Conservation (phyloP, 2,329 filamentous ascomycete species). For the Ceratocystis papillata region DNA sequence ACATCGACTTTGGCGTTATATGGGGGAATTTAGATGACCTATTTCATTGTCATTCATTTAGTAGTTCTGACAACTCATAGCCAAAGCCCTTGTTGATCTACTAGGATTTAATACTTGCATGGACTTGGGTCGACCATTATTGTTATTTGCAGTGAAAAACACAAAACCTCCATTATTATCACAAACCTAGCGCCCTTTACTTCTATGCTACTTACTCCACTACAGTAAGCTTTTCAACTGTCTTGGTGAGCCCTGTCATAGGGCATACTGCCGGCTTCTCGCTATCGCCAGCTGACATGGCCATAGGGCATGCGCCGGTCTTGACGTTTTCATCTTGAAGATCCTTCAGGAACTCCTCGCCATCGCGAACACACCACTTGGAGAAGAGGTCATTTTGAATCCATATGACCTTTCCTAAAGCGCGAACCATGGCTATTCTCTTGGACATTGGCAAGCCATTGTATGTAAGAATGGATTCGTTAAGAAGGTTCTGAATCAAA, state of each 20-base stretch:
- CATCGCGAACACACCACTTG: constrained; percentile 66
- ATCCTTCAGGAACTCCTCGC: constrained; percentile 43
- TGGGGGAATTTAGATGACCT: too few relatives aligned
- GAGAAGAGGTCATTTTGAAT: constrained; percentile 80
- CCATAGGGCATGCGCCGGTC: constrained; percentile 2
- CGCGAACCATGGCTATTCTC: constrained; percentile 65
- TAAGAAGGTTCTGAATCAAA: constrained; percentile 67
- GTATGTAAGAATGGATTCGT: constrained; percentile 63
- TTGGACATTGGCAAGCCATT: constrained; percentile 53
- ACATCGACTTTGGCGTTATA: too few relatives aligned
- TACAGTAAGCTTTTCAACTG: constrained; percentile 11
- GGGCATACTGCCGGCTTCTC: constrained; percentile 14
- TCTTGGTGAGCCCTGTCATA: constrained; percentile 8
- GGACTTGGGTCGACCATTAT: not conserved
- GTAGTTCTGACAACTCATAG: not conserved
- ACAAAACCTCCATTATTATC: constrained; percentile 3
- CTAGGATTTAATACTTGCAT: not conserved
- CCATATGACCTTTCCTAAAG: constrained; percentile 72
- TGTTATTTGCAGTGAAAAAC: not conserved
- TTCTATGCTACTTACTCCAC: not conserved
- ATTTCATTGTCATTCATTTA: too few relatives aligned
- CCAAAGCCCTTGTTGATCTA: not conserved
- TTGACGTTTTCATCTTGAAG: not conserved
- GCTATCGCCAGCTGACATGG: constrained; percentile 1
- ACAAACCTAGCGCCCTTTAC: not conserved